Base-by-base conservation (phyloP, 2,329 filamentous ascomycete genomes). In the Pseudopithomyces chartarum region DNA sequence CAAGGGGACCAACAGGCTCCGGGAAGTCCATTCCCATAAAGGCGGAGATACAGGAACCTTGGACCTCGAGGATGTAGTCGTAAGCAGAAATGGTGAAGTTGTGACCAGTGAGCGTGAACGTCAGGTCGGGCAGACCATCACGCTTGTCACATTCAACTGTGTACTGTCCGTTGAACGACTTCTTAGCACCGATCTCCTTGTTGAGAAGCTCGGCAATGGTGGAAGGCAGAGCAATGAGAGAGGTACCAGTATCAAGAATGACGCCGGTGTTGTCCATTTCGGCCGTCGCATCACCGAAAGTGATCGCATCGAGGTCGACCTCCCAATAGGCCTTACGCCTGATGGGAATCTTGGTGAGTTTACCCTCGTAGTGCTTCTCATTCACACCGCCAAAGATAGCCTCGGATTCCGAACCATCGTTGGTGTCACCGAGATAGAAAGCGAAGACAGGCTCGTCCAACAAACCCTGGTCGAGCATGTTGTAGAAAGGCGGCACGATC, bases 281-380 rank as follows among this genome's bases (percentile, higher is more conserved):
- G 59, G 93, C 93, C 65, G 87, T 88, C 73, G 90, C 86, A 52
- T 93, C 85, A 69, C 95, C 96, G 63, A 97, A 92, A 54, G 90
- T 87, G 80, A 99, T 95, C 63, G 92, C 85, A 72, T 98, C 89
- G 60, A 99, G 88, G 72, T 98, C 93, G 54, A 99, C 94, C 85
- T 99, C 95, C 95, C 95, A 99, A 86, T 99, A 99, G 48, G 95
- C 95, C 89, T 98, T 98, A 77, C 95, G 91, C 78, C 95, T 91
- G 68, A 99, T 87, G 54, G 95, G 95, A 67, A 99, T 92, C 78
- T 92, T 96, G 76, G 88, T 91, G 71, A 99, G 85, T 79, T 98
- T 89, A 73, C 95, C 95, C 38, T 84, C 88, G 79, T 86, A 90
- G 83, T 95, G 92, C 74, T 83, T 81, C 81, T 92, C 82, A 78